Conservation (phyloP, 164 flowering plant genomes). For the Amborella trichopoda region DNA sequence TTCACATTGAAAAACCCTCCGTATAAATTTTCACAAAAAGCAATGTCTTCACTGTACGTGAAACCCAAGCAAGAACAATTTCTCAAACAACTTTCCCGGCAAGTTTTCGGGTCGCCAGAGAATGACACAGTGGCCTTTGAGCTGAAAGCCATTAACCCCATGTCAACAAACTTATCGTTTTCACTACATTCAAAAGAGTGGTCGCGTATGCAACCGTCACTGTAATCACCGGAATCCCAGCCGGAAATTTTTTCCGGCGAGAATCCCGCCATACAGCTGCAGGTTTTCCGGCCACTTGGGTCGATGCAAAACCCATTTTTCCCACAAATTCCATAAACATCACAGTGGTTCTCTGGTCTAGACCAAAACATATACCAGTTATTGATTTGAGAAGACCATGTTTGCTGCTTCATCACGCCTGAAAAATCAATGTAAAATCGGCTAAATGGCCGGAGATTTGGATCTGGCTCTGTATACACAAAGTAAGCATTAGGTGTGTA, state of each 20-base stretch:
- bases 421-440: neutral
- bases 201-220: neutral
- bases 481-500: too few relatives aligned
- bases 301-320: too few relatives aligned
- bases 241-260: neutral
- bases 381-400: neutral
- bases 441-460: neutral
- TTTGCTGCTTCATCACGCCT: neutral
- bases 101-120: neutral
- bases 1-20: too few relatives aligned
- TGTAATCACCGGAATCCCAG: too few relatives aligned
- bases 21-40: too few relatives aligned
- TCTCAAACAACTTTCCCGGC: constrained; percentile 13
- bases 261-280: constrained; percentile 1
- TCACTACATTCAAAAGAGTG: neutral
- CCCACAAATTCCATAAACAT: neutral
- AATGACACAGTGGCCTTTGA: neutral
- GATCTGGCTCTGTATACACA: too few relatives aligned
- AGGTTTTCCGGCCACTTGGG: neutral
- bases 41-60: constrained; percentile 5
- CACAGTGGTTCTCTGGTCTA: neutral
- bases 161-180: neutral
- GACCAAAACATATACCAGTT: neutral
- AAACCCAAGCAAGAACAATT: constrained; percentile 28
- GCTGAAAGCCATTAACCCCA: neutral